Base-by-base conservation (phyloP, 2,329 filamentous ascomycete genomes). In the Scytalidium lignicola region DNA sequence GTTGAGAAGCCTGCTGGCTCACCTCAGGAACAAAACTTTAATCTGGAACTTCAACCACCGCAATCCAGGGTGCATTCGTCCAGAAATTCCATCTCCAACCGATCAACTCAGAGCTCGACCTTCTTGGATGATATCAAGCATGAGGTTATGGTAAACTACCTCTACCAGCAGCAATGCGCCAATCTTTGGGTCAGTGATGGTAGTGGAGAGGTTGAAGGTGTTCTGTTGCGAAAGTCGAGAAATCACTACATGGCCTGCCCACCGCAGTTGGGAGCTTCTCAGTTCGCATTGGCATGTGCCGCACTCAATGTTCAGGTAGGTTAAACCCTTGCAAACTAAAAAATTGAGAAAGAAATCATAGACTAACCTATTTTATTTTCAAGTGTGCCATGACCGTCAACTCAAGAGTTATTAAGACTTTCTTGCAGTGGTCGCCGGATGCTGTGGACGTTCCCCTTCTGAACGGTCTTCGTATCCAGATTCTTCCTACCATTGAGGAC, bases 101-200 rank as follows among this genome's bases (percentile, higher is more conserved):
- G 65, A 40, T 79, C 76, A n/a, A 65, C 67, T 15, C 66, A 66
- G 43, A 80, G 75, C 61, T 80, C 77, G 37, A 67, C 76, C 49
- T 76, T 85, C 51, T 66, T 86, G 10, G 83, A 88, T 51, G 85
- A 88, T 54, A 86, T 89, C 67, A 88, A 86, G 67, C 83, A 89
- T 61, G 86, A 90, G 66, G 84, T 90, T 52, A 90, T 90, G 86
- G 85, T 88, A 52, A 90, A 88, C 68, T 89, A 88, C 64, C 73
- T 91, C 21, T 89, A 89, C 67, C 86, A 90, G 65, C 85, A 90
- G 64, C 86, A 90, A 68, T 89, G 85, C 61, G 78, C 80, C 12
- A 79, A 82, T 53, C 74, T 89, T 28, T 90, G 87, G 87, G 82
- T 90, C 18, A 80, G 80, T 26, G 83, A 88, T 58, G 80, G 78